Base-by-base conservation (phyloP, 139 green algal genomes). In the Marvania coccoides region DNA sequence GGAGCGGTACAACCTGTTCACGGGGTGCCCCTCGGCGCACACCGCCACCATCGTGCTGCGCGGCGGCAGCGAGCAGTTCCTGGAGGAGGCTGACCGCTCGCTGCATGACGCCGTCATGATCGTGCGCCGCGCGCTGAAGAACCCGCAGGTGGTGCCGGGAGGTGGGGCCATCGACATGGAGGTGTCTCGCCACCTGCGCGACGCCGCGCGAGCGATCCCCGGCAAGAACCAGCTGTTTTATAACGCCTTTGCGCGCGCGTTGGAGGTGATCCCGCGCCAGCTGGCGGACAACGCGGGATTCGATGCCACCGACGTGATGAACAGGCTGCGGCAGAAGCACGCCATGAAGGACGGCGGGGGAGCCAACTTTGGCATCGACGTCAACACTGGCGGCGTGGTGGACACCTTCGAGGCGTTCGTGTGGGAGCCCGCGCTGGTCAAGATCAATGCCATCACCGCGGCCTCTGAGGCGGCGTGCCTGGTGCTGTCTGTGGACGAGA, bases 81-180 rank as follows among this genome's bases (percentile, higher is more conserved):
- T 81, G 47, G 75, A 82, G 37, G 92, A 97, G 82, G 92, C 93
- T 1, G 90, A 97, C 64, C 83, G 94, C 57, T 95, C 85, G 12
- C 78, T 99, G 58, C 93, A 98, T 65, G 94, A 99, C 72, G 93
- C 94, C 46, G 95, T 98, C 84, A 96, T 97, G 88, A 98, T 99
- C 70, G 94, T 99, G 73, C 75, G 92, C 40, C 71, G 88, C 7
- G 82, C 90, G 7, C 60, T 91, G 31, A 95, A 95, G 81, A 86
- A 88, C 67, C 70, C 83, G 6, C 38, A 69, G 14, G 78, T 98
- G 12, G 93, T 99, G 58, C 76, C 94, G 3, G 94, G 94, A 23
- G 94, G 94, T 31, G 94, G 94, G 47, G 94, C 94, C 5, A 92
- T 98, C 31, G 94, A 99, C 78, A 95, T 96, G 89, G 85, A 92